Percentiles rank a stretch among this genome's conserved stretches.
Conservation (phyloP, 257 asterid species). For the Catharanthus roseus region DNA sequence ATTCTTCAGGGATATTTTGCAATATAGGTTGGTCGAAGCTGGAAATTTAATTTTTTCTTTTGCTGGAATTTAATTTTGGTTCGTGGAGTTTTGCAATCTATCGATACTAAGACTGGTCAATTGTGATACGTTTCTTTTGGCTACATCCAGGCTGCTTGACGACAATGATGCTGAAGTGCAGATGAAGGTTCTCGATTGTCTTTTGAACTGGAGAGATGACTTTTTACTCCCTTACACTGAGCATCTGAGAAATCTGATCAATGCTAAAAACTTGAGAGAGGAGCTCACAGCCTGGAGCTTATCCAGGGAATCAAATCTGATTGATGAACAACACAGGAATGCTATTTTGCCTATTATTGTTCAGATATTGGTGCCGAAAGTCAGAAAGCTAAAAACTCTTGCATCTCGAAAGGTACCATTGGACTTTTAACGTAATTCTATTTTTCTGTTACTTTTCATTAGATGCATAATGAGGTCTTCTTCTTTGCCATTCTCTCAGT, state of each 20-base stretch:
- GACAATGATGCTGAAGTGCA: constrained; percentile 85
- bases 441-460: constrained; percentile 4
- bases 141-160: constrained; percentile 62
- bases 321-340: constrained; percentile 60
- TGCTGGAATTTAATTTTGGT: too few species aligned
- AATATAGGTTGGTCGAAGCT: constrained; percentile 52
- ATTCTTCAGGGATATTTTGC: constrained; percentile 59
- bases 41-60: constrained; percentile 2
- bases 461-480: constrained; percentile 10
- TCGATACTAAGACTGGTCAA: background rate
- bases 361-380: constrained; percentile 72
- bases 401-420: constrained; percentile 66
- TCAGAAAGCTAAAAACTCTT: constrained; percentile 69
- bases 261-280: constrained; percentile 58
- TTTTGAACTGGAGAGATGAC: constrained; percentile 83
- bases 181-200: constrained; percentile 79
- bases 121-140: background rate
- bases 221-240: constrained; percentile 63
- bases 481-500: constrained; percentile 41
- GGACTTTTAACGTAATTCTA: background rate
- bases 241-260: constrained; percentile 66
- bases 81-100: background rate
- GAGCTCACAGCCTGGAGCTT: constrained; percentile 89
- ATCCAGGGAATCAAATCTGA: constrained; percentile 54
- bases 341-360: constrained; percentile 66